Evolutionary conservation across 1,284 basidiomycete genomes (phyloP), one percentile per base, ranked within the genome.

Genomic region (Cutaneotrichosporon cavernicola): DNA sequence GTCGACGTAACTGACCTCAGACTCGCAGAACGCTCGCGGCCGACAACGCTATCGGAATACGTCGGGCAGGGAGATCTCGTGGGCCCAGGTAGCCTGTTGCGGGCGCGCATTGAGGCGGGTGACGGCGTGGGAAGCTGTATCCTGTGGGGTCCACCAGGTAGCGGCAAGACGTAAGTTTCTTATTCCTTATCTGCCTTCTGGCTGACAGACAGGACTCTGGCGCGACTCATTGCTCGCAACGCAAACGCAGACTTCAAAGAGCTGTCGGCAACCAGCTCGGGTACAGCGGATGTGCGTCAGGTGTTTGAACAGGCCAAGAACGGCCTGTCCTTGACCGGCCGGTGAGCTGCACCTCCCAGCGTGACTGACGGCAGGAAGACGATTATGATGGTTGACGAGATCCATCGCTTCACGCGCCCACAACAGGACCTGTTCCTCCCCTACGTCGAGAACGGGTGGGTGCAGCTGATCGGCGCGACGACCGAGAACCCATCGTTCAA

Each of bases 401-500:
- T 96, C 5, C 92, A 96, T 80, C 85, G 90, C n/a, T 82, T 94
- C 74, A 91, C 88, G 72, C 90, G 88, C 70, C 84, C 89, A 3
- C 91, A 93, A 74, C 92, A 90, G 85, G 89, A 91, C 72, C 83
- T 91, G 11, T 91, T 92, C 77, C 82, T 92, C 13, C 90, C 90
- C 0, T 90, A 86, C 68, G 84, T 92, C 6, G 91, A 93, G 73
- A 87, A 87, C 67, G 91, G 91, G 2, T 85, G 86, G 69, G 86
- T 92, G 26, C 89, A 89, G 84, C 82, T 95, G 40, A 87, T 96
- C 66, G 91, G 91, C 18, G 92, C 92, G 1, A 96, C 92, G 3
- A 96, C 92, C 0, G 92, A 96, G 77, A 96, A 96, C 72, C 92
- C 92, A 0, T 92, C 90, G 1, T 96, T 95, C 82, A 91, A 89